Percentiles rank a stretch among this genome's conserved stretches.
phyloP scores from a whole-genome alignment of 352 stramenopile genomes.

The Globisporangium nunn region DNA sequence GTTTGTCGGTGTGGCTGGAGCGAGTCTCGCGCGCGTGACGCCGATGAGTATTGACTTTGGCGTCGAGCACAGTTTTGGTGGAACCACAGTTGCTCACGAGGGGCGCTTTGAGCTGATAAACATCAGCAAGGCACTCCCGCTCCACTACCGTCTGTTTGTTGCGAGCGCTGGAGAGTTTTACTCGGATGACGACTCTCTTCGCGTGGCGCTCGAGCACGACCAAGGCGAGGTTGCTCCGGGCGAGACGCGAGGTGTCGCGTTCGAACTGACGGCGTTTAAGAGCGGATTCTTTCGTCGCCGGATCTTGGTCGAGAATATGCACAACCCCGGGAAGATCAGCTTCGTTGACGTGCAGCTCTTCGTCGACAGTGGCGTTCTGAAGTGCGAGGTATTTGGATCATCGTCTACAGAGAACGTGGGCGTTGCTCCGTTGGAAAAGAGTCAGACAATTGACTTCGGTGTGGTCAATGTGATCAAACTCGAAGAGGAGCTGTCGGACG shows the following conservation, averaged over 20 bases:
- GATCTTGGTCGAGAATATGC: slow-evolving; percentile 79
- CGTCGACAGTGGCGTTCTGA: slow-evolving; percentile 64
- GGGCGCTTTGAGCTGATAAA: slow-evolving; percentile 77
- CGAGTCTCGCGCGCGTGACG: slow-evolving; percentile 65
- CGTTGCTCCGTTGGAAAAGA: not conserved
- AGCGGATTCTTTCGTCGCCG: slow-evolving; percentile 74
- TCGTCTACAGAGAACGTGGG: not conserved
- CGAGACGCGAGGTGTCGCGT: slow-evolving; percentile 46
- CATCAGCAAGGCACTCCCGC: slow-evolving; percentile 68
- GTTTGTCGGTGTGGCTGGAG: slow-evolving; percentile 78
- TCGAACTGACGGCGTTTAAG: slow-evolving; percentile 56
- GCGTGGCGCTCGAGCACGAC: slow-evolving; percentile 58
- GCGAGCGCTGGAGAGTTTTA: slow-evolving; percentile 55
- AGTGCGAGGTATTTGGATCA: slow-evolving; percentile 24
- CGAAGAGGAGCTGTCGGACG: slow-evolving; percentile 51
- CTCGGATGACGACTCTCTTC: slow-evolving; percentile 63
- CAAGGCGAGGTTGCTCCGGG: slow-evolving; percentile 66
- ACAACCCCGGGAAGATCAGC: slow-evolving; percentile 76
- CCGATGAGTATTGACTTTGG: slow-evolving; percentile 70
- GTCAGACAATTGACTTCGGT: slow-evolving; percentile 40
- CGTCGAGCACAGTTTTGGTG: slow-evolving; percentile 57
- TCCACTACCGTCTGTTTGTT: slow-evolving; percentile 72
- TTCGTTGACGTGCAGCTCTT: slow-evolving; percentile 77
- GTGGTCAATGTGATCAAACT: slow-evolving; percentile 64
- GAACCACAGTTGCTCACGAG: slow-evolving; percentile 41